A percentile compares a stretch with the other conserved stretches of the same genome.
Conservation (phyloP, 805 yeast genomes). For the Kazachstania africana region DNA sequence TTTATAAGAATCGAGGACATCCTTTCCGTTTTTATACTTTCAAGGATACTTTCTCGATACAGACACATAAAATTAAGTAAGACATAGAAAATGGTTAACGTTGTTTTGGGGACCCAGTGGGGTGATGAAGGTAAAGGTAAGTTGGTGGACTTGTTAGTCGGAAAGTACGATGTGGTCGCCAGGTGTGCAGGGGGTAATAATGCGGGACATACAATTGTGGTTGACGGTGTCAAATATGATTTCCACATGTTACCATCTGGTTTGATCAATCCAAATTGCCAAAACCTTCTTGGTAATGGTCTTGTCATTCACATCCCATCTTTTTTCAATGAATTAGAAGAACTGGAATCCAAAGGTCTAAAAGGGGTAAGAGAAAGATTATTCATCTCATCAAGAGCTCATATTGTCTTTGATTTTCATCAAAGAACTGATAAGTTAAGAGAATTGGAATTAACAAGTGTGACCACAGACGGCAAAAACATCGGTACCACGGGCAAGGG, state of each 20-base stretch:
- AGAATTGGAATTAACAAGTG: constrained; percentile 70
- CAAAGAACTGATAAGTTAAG: constrained; percentile 92
- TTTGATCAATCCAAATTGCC: constrained; percentile 85
- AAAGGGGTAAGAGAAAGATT: constrained; percentile 47
- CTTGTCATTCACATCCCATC: constrained; percentile 94
- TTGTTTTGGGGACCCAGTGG: constrained; percentile 98
- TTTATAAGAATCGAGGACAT: too few species aligned
- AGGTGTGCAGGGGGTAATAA: constrained; percentile 98
- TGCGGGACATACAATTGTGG: constrained; percentile 98
- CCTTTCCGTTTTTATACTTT: too few species aligned
- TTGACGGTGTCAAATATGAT: constrained; percentile 76
- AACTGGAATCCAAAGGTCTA: constrained; percentile 73
- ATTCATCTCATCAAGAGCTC: constrained; percentile 88
- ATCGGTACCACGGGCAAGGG: constrained; percentile 99
- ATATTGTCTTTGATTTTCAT: constrained; percentile 94
- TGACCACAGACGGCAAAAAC: constrained; percentile 48
- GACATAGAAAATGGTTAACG: constrained; percentile 45
- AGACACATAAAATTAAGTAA: too few species aligned
- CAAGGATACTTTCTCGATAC: too few species aligned
- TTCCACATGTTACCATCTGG: constrained; percentile 99
- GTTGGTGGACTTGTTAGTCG: constrained; percentile 89
- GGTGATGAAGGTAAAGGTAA: constrained; percentile 99
- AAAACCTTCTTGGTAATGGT: constrained; percentile 87
- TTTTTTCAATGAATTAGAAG: constrained; percentile 74
- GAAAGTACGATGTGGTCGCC: constrained; percentile 91